Evolutionary conservation across 2,329 filamentous ascomycete species (phyloP), one percentile per base, ranked within the genome.

Genomic region (Cryphonectria carpinicola): DNA sequence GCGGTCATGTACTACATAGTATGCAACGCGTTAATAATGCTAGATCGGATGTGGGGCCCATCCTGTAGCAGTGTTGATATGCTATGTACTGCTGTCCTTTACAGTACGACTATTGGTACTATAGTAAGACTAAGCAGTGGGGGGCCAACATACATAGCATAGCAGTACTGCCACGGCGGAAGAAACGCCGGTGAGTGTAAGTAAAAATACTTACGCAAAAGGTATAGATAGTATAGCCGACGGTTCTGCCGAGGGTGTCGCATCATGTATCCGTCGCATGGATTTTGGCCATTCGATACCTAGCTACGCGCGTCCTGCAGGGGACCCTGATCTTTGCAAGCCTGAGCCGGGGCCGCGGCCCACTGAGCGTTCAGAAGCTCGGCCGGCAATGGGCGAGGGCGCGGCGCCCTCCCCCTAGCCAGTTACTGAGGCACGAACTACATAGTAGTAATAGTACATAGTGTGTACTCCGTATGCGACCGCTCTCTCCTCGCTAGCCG

Each of bases 231-330:
- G 54, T 58, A 73, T 65, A 70, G 71, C 71, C 71, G 71, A 73
- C 67, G 60, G 66, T 73, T 72, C 58, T 71, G 71, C 71, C 71
- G 71, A 73, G 65, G 61, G 61, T 65, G 58, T 71, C 56, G 65
- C 39, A 70, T 63, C 41, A 49, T 39, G 58, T 71, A 68, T 66
- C 62, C 54, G 35, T 35, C 28, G 56, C 65, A 37, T 68, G 22
- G 52, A 52, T n/a, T 22, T 63, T 56, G 52, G 62, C 52, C 32
- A 65, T 19, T 46, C 63, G 65, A 60, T 66, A 72, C 68, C 41
- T 56, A 32, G 41, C 70, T 65, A 72, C 68, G 71, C 71, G 71
- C 71, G 71, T 65, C 71, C 54, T 66, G 49, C 71, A 70, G 49
- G 64, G 56, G 68, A 61, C 68, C 71, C 68, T 68, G 66, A 62